A percentile compares a stretch with the other conserved stretches of the same genome.
Conservation (phyloP, 345 rosid genomes). For the Eucalyptus curtisii region DNA sequence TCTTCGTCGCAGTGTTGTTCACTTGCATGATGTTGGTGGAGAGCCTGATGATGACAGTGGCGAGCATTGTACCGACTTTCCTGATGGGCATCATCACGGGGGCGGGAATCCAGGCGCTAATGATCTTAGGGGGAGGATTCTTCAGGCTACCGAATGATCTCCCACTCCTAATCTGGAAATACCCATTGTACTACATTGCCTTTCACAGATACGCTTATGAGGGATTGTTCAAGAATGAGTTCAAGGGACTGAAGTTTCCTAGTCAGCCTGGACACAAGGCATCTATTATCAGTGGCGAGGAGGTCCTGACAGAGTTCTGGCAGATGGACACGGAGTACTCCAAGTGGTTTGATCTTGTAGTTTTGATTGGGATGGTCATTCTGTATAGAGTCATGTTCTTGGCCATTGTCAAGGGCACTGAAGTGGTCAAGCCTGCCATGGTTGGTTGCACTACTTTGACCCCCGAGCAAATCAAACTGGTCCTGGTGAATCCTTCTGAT, state of each 20-base stretch:
- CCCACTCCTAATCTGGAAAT: background rate
- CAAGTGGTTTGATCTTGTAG: conserved; percentile 18
- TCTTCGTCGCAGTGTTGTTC: background rate
- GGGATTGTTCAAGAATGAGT: conserved; percentile 5
- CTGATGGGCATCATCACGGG: background rate
- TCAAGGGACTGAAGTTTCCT: conserved; percentile 1
- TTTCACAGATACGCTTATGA: background rate
- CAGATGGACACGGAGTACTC: background rate
- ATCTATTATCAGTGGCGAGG: conserved; percentile 12
- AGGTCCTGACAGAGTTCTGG: conserved; percentile 1
- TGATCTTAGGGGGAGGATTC: background rate
- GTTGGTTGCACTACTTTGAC: background rate
- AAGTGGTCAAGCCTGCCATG: background rate
- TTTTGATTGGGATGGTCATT: background rate
- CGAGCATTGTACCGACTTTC: background rate
- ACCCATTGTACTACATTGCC: conserved; percentile 1
- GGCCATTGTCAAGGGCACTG: background rate
- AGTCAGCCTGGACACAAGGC: background rate
- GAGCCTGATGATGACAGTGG: background rate
- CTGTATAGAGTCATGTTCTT: background rate
- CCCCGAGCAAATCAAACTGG: background rate
- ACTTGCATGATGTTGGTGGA: background rate
- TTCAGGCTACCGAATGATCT: background rate
- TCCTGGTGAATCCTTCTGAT: background rate
- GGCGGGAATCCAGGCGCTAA: background rate